Percentiles rank a stretch among this genome's conserved stretches.
Evolutionary conservation across 2,329 filamentous ascomycete genomes (phyloP).

Genomic region (Talaromyces sp.): DNA sequence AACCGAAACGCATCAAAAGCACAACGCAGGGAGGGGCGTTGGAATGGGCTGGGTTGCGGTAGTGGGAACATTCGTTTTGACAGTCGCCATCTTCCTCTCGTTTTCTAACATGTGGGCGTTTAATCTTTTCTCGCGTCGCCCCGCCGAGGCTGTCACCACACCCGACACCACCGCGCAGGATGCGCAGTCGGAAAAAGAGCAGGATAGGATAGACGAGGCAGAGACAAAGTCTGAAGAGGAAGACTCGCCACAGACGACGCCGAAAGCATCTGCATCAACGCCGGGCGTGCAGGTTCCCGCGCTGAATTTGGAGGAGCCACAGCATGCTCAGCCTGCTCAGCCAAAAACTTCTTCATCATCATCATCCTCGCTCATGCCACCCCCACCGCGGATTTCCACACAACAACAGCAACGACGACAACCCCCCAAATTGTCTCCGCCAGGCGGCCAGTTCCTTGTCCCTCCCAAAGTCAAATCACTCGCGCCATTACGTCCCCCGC

Average conservation of each 20-base stretch:
- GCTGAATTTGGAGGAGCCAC: slow-evolving; percentile 24
- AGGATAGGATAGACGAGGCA: slow-evolving; percentile 12
- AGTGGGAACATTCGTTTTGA: slow-evolving; percentile 34
- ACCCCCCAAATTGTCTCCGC: slow-evolving; percentile 6
- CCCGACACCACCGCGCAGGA: not conserved
- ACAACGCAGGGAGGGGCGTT: not conserved
- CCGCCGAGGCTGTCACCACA: not conserved
- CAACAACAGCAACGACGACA: slow-evolving; percentile 12
- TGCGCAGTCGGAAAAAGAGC: not conserved
- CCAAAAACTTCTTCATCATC: slow-evolving; percentile 12
- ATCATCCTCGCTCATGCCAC: slow-evolving; percentile 27
- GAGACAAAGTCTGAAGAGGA: not conserved
- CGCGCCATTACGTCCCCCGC: slow-evolving; percentile 35
- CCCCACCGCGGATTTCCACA: slow-evolving; percentile 21
- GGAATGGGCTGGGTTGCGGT: slow-evolving; percentile 36
- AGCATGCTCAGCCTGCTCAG: not conserved
- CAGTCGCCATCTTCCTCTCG: slow-evolving; percentile 33
- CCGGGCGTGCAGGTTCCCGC: slow-evolving; percentile 27
- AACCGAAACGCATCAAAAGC: not conserved
- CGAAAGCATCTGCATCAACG: slow-evolving; percentile 30
- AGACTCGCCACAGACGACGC: slow-evolving; percentile 27
- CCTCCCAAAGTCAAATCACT: slow-evolving; percentile 26
- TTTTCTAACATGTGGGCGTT: slow-evolving; percentile 25
- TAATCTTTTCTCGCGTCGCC: slow-evolving; percentile 14
- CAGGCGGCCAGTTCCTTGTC: slow-evolving; percentile 14